Evolutionary conservation across 345 rosid genomes (phyloP), one percentile per base, ranked within the genome.

Genomic region (Rhodamnia argentea): DNA sequence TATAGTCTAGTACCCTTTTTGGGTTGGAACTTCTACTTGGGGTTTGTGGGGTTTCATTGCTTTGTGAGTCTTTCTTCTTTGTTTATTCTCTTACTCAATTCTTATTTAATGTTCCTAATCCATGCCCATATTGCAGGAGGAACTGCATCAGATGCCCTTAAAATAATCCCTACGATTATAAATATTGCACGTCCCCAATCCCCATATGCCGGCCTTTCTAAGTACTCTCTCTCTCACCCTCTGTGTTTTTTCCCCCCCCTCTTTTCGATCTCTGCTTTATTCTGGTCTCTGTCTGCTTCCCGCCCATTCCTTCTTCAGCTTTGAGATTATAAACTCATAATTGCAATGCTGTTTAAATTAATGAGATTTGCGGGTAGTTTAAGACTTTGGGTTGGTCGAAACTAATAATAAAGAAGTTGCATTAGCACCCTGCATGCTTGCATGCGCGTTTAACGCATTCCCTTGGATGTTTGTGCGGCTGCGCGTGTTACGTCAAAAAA

Each of bases 381-480:
- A 59, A 56, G n/a, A 54, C 64, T 22, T 57, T 24, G 78, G 51
- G 54, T 60, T 13, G 47, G 40, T 42, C 70, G 85, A 84, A 57
- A 42, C 23, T 29, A 84, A 59, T 84, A 47, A 84, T 84, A 84
- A 84, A 58, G 52, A 57, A 84, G 50, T 62, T 55, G 64, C 51
- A 70, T 70, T 62, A 37, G 54, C 27, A 4, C 53, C 52, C 70
- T 57, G 85, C 62, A 59, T 47, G 52, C 52, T 23, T 84, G 85
- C 85, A 84, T 84, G 85, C 85, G 85, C 81, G 70, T 60, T 84
- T 37, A 52, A 84, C 85, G 70, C 76, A 84, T 84, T 84, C 85
- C 62, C 70, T 84, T 57, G 78, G 85, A 84, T 64, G 52, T 75
- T 54, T 83, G 60, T 52, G 76, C 37, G 54, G n/a, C 50, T 58